These are phyloP conservation scores for Kazachstania taianensis DNA, from an alignment of 805 yeast species.

Conservation along the genomic window DNA sequence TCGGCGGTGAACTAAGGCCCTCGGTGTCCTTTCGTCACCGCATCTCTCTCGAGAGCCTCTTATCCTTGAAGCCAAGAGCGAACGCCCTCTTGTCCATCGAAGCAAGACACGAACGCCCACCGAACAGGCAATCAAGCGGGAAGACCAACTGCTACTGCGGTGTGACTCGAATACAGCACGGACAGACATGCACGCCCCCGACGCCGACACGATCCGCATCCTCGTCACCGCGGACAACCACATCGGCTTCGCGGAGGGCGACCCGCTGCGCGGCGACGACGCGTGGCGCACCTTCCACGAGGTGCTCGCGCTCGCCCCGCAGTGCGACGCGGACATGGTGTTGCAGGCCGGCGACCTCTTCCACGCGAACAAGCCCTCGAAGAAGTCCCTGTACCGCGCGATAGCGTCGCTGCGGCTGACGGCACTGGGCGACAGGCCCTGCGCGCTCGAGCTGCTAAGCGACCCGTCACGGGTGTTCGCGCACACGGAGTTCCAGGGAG, in stretches of 20 bases:
- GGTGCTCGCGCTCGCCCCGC: slow-evolving; percentile 59
- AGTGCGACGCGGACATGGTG: slow-evolving; percentile 74
- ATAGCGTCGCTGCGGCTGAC: slow-evolving; percentile 56
- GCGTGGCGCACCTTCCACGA: slow-evolving; percentile 84
- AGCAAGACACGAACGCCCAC: too few species aligned
- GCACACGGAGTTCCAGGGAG: slow-evolving; percentile 54
- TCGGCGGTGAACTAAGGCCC: too few species aligned
- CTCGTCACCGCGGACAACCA: slow-evolving; percentile 92
- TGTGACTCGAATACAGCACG: too few species aligned
- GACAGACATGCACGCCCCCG: slow-evolving; percentile 26
- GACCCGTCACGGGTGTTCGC: slow-evolving; percentile 56
- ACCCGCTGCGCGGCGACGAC: slow-evolving; percentile 84
- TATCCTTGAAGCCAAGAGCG: too few species aligned
- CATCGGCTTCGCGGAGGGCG: slow-evolving; percentile 85
- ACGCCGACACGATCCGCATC: slow-evolving; percentile 56
- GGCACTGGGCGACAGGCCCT: slow-evolving; percentile 81
- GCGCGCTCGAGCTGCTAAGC: slow-evolving; percentile 72
- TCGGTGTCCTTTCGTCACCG: too few species aligned
- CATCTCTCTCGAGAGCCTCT: too few species aligned
- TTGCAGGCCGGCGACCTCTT: slow-evolving; percentile 90
- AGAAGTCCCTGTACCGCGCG: slow-evolving; percentile 77
- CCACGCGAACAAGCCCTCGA: slow-evolving; percentile 81
- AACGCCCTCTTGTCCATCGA: too few species aligned
- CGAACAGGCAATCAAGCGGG: too few species aligned
- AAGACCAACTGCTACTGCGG: too few species aligned